A percentile compares a stretch with the other conserved stretches of the same genome.
Evolutionary conservation across 129 eudicot species (phyloP).

Genomic region (Sambucus nigra): DNA sequence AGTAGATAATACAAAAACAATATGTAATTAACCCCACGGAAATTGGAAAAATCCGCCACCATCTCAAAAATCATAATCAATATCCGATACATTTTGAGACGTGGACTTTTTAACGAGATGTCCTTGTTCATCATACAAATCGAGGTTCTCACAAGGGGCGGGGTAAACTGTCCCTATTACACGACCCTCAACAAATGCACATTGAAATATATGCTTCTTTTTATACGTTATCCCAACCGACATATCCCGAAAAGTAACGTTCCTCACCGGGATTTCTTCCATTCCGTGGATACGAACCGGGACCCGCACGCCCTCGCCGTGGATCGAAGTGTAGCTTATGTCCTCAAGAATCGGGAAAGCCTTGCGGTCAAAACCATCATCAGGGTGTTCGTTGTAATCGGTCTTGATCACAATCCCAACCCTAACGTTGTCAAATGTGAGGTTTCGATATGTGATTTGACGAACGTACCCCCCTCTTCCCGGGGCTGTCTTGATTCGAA

Average conservation of each 20-base stretch:
- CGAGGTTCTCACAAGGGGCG: constrained; percentile 86
- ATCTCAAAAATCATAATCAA: constrained; percentile 78
- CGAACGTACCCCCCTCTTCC: constrained; percentile 89
- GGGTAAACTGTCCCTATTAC: constrained; percentile 85
- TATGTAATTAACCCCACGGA: too few relatives aligned
- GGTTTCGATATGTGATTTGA: constrained; percentile 54
- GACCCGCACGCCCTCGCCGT: constrained; percentile 89
- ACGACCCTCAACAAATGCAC: constrained; percentile 77
- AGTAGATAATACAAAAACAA: too few relatives aligned
- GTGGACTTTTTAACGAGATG: constrained; percentile 44
- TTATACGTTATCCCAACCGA: constrained; percentile 74
- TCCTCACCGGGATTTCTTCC: constrained; percentile 60
- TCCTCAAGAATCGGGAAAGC: constrained; percentile 59
- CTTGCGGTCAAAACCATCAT: constrained; percentile 55
- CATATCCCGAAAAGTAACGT: constrained; percentile 72
- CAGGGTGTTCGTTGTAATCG: constrained; percentile 97
- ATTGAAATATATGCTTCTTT: constrained; percentile 86
- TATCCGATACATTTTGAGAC: constrained; percentile 70
- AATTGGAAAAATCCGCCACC: background rate
- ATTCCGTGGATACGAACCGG: constrained; percentile 89
- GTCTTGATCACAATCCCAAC: constrained; percentile 92
- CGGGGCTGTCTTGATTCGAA: constrained; percentile 87
- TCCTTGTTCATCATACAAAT: constrained; percentile 76
- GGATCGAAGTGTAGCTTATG: constrained; percentile 63
- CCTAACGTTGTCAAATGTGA: constrained; percentile 64